Conservation (phyloP, 2,329 filamentous ascomycete genomes). For the Cephalotrichum gorgonifer region DNA sequence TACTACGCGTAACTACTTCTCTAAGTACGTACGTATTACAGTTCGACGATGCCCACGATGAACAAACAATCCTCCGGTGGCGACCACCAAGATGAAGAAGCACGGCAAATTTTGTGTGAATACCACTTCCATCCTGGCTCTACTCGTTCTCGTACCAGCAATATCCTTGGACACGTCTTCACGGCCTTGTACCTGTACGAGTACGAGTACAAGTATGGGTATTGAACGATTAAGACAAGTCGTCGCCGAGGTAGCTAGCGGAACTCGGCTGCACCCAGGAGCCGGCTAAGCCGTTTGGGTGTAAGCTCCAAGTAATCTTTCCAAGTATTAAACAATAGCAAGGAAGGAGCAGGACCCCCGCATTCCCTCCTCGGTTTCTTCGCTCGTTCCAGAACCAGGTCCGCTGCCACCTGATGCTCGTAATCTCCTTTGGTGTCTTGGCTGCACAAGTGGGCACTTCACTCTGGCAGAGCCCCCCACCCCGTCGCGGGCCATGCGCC, state of each 20-base stretch:
- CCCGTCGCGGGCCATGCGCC: background rate
- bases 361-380: background rate
- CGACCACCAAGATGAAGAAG: too few species aligned
- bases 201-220: background rate
- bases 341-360: background rate
- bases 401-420: background rate
- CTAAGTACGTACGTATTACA: too few species aligned
- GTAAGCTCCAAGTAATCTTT: too few species aligned
- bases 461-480: background rate
- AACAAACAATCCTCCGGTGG: too few species aligned
- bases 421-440: conserved; percentile 1
- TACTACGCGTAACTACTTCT: too few species aligned
- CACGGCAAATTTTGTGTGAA: too few species aligned
- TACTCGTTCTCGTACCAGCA: background rate
- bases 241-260: too few species aligned
- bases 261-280: too few species aligned
- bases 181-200: background rate
- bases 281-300: background rate
- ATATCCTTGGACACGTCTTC: too few species aligned
- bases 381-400: conserved; percentile 4
- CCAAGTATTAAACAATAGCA: background rate
- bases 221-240: too few species aligned
- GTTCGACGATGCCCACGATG: too few species aligned
- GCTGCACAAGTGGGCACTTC: background rate
- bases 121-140: too few species aligned